These are phyloP conservation scores for Cutaneotrichosporon dermatis DNA, from an alignment of 1,284 basidiomycete species.

Conservation along the genomic window DNA sequence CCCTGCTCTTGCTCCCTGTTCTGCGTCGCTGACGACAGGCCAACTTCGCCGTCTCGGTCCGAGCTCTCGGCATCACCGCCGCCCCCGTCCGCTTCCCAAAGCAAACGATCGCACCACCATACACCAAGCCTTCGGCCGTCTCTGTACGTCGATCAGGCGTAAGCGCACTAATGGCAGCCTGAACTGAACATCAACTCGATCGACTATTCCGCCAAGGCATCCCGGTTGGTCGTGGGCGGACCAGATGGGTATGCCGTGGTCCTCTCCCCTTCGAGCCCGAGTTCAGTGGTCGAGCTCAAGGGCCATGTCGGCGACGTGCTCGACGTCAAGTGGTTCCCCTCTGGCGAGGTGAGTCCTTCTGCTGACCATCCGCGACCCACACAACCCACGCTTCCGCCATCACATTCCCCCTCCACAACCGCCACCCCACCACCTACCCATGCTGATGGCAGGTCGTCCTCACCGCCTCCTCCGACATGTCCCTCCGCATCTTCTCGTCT, in stretches of 20 bases:
- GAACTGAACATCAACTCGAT: conserved; percentile 43
- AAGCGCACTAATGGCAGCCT: conserved; percentile 5
- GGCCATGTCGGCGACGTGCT: conserved; percentile 51
- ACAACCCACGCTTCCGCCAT: too few species aligned
- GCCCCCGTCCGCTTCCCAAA: conserved; percentile 40
- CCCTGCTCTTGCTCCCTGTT: neutral
- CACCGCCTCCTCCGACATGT: conserved; percentile 48
- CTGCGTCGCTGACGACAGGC: conserved; percentile 24
- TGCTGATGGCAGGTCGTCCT: conserved; percentile 45
- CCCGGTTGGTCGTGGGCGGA: conserved; percentile 44
- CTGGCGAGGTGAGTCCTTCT: conserved; percentile 29
- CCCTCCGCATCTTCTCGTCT: conserved; percentile 47
- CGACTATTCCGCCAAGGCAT: conserved; percentile 34
- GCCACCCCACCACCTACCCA: too few species aligned
- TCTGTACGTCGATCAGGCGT: conserved; percentile 22
- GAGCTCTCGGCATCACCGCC: conserved; percentile 22
- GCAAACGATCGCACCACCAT: conserved; percentile 37
- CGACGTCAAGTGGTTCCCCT: conserved; percentile 44
- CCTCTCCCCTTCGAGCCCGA: conserved; percentile 19
- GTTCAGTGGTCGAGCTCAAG: conserved; percentile 25
- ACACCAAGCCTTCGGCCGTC: conserved; percentile 26
- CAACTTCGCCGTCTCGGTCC: conserved; percentile 34
- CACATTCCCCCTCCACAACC: too few species aligned
- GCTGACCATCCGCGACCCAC: too few species aligned
- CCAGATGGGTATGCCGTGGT: conserved; percentile 47